Percentiles rank a stretch among this genome's conserved stretches.
phyloP scores from a whole-genome alignment of 108 stramenopile species.

The Mediolabrus comicus region DNA sequence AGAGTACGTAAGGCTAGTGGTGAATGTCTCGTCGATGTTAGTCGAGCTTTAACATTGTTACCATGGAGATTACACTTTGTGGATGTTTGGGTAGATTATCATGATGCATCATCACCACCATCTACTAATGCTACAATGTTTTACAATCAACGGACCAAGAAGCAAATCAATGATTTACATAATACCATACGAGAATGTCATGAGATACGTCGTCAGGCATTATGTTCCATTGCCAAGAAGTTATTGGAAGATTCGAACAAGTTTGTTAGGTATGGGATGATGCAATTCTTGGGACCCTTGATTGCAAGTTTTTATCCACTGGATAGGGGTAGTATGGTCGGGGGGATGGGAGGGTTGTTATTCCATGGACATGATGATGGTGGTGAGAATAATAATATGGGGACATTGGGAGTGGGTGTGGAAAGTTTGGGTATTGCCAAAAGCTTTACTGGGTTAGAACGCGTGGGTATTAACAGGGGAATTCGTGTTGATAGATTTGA shows the following conservation, averaged over 20 bases:
- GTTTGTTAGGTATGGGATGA: conserved; percentile 85
- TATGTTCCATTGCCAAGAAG: conserved; percentile 73
- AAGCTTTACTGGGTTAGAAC: conserved; percentile 29
- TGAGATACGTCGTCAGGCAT: conserved; percentile 53
- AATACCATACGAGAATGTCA: conserved; percentile 39
- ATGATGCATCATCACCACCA: too few relatives aligned
- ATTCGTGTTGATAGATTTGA: not conserved
- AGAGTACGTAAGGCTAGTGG: conserved; percentile 86
- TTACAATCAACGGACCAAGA: conserved; percentile 27
- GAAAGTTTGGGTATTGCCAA: conserved; percentile 39
- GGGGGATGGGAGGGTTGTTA: conserved; percentile 43
- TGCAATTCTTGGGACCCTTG: conserved; percentile 87
- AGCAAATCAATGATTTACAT: conserved; percentile 19
- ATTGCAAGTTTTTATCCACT: conserved; percentile 86
- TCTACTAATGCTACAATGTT: conserved; percentile 15
- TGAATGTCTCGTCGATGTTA: conserved; percentile 85
- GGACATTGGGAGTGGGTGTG: conserved; percentile 32
- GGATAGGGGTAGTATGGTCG: conserved; percentile 48
- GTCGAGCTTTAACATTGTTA: conserved; percentile 64
- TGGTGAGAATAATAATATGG: not conserved
- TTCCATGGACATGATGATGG: not conserved
- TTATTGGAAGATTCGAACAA: conserved; percentile 72
- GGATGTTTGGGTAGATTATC: conserved; percentile 30
- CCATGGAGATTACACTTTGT: conserved; percentile 38
- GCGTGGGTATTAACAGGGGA: not conserved